Conservation (phyloP, 1,139 yeast genomes). For the Hyphopichia burtonii region DNA sequence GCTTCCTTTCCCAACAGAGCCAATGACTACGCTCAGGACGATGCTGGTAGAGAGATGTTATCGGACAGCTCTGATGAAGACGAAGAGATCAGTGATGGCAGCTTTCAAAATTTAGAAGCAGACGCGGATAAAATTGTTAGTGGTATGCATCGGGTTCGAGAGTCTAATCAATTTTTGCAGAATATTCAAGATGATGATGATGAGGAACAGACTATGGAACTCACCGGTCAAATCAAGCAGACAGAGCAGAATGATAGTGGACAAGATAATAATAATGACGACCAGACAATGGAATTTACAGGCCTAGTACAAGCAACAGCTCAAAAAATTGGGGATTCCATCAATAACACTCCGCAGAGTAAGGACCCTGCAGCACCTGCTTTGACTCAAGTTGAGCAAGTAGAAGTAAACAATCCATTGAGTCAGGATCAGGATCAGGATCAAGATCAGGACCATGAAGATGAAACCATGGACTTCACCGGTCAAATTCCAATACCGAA, state of each 20-base stretch:
- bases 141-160: background rate
- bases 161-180: background rate
- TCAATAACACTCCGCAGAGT: too few species aligned
- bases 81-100: slow-evolving; percentile 7
- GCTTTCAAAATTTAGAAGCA: slow-evolving; percentile 12
- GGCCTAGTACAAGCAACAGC: slow-evolving; percentile 1
- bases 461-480: slow-evolving; percentile 5
- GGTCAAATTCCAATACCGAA: slow-evolving; percentile 3
- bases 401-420: too few species aligned
- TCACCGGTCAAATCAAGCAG: slow-evolving; percentile 6
- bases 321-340: too few species aligned
- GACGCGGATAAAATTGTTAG: slow-evolving; percentile 10
- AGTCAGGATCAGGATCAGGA: background rate
- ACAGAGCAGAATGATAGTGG: background rate
- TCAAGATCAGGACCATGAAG: slow-evolving; percentile 1
- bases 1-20: slow-evolving; percentile 17
- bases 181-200: background rate
- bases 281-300: slow-evolving; percentile 12
- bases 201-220: slow-evolving; percentile 11
- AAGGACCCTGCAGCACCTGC: too few species aligned
- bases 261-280: background rate
- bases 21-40: too few species aligned
- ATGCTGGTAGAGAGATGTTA: slow-evolving; percentile 14
- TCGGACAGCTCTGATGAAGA: slow-evolving; percentile 16
- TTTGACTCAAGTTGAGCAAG: too few species aligned